Percentiles rank a stretch among this genome's conserved stretches.
These are phyloP conservation scores for Erythrophleum fordii DNA, from an alignment of 306 rosid species.

Conservation along the genomic window DNA sequence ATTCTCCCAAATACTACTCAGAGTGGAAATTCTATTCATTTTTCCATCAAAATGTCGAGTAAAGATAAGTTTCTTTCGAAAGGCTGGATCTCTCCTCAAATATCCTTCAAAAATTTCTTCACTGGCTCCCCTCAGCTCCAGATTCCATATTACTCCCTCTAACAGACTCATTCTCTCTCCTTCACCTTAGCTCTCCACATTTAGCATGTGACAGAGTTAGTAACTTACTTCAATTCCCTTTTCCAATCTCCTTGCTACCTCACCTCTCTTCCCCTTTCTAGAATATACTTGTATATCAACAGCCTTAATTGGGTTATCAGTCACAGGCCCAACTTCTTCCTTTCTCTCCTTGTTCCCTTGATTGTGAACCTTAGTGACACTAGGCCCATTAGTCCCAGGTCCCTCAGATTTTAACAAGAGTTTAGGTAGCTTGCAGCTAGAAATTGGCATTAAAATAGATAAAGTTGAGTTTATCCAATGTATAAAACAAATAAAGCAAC, in stretches of 20 bases:
- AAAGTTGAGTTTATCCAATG: not conserved
- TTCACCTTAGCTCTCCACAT: not conserved
- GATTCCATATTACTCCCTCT: not conserved
- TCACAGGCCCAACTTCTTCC: not conserved
- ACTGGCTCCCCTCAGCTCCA: not conserved
- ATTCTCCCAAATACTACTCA: too few species aligned
- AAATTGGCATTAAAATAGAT: not conserved
- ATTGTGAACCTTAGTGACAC: not conserved
- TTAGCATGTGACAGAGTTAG: too few species aligned
- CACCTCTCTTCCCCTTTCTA: not conserved
- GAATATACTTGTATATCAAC: too few species aligned
- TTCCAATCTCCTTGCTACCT: not conserved
- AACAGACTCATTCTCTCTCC: not conserved
- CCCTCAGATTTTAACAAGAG: not conserved
- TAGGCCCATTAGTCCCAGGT: not conserved
- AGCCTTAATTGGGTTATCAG: not conserved
- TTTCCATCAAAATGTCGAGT: too few species aligned
- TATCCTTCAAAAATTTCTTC: not conserved
- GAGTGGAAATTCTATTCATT: too few species aligned
- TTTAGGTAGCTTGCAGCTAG: not conserved
- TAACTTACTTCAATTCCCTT: not conserved
- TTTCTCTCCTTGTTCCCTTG: not conserved
- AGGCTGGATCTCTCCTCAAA: not conserved
- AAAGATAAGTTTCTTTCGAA: too few species aligned
- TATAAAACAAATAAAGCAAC: not conserved